Evolutionary conservation across 2,329 filamentous ascomycete genomes (phyloP), one percentile per base, ranked within the genome.

Genomic region (Sporothrix mexicana): DNA sequence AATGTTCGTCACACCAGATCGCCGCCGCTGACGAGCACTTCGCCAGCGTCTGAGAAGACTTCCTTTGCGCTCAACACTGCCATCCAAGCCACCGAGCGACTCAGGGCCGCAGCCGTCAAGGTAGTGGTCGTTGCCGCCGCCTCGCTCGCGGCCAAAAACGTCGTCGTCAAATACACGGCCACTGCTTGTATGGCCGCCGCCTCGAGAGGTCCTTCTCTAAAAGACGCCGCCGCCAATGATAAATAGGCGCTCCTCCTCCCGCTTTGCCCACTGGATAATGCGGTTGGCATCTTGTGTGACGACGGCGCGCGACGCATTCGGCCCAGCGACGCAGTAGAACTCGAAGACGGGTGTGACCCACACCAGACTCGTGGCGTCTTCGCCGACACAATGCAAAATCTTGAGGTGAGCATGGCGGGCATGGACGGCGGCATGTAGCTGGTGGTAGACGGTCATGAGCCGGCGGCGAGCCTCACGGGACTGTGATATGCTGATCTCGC

Each of bases 211-310:
- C 69, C 20, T 71, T 61, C 30, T 43, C 74, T 75, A 91, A 77
- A 92, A 92, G 77, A 98, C 95, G 59, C 95, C 96, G n/a, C 96
- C 97, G 0, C 96, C 96, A 79, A 99, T 96, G 74, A 99, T 97
- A 79, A 99, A 99, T 6, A 98, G 84, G 73, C 96, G 87, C 82
- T 98, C 95, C 81, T 98, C 95, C 82, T 99, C 96, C 76, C 91
- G 87, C 79, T 93, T 91, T 1, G 95, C 92, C 95, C 95, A 99
- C 79, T 96, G 93, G 6, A 97, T 91, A 68, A 99, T 90, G 82
- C 92, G 91, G 79, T 96, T 97, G 47, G 95, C 95, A 12, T 92
- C 93, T 80, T 95, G 92, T 10, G 93, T 93, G 78, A 99, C 85
- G 12, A 90, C 88, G 25, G 85, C 83, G 55, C 88, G 84, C 41